A percentile compares a stretch with the other conserved stretches of the same genome.
Conservation (phyloP, 1,284 basidiomycete genomes). For the Porogramme epimiltina region DNA sequence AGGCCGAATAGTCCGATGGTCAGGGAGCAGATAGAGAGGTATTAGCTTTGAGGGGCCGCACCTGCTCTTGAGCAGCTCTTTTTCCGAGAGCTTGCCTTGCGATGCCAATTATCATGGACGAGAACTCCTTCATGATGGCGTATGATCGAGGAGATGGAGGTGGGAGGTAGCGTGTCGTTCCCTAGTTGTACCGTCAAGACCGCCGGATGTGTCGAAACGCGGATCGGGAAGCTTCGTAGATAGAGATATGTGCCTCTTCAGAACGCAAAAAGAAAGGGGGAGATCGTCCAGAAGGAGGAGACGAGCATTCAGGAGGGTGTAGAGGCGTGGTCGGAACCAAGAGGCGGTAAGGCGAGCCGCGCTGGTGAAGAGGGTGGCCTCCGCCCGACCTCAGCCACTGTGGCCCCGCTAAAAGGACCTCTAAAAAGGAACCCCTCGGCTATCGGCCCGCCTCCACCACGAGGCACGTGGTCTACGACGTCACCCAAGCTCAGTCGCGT, state of each 20-base stretch:
- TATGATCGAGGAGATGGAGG: neutral
- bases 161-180: neutral
- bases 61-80: slow-evolving; percentile 31
- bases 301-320: too few species aligned
- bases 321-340: too few species aligned
- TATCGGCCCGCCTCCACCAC: too few species aligned
- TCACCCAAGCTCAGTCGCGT: too few species aligned
- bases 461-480: too few species aligned
- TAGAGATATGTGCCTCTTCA: neutral
- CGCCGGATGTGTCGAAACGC: neutral
- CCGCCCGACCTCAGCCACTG: too few species aligned
- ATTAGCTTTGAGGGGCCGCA: slow-evolving; percentile 3
- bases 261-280: neutral
- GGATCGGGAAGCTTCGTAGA: neutral
- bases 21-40: neutral
- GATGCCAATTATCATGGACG: slow-evolving; percentile 24
- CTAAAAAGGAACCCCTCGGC: too few species aligned
- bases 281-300: neutral
- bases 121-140: slow-evolving; percentile 30
- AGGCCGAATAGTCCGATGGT: neutral
- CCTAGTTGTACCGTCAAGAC: too few species aligned
- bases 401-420: too few species aligned
- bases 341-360: too few species aligned
- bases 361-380: too few species aligned
- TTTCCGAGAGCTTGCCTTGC: slow-evolving; percentile 22